phyloP scores from a whole-genome alignment of 2,329 filamentous ascomycete genomes.

The Truncatella angustata region DNA sequence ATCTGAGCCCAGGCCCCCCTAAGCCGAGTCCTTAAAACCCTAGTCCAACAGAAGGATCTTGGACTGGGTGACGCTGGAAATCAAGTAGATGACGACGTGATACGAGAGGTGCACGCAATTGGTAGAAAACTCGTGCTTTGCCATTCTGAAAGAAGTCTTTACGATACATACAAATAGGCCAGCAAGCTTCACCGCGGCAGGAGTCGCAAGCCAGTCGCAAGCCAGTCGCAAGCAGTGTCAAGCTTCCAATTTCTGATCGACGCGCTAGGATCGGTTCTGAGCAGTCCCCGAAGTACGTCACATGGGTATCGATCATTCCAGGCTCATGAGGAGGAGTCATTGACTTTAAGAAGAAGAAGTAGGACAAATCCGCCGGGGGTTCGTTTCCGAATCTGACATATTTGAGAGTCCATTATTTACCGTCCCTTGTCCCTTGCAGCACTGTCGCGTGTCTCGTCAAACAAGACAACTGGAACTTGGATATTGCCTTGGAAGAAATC shows the following conservation, averaged over 20 bases:
- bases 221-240: not conserved
- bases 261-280: constrained; percentile 3
- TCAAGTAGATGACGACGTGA: not conserved
- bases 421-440: not conserved
- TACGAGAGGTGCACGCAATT: too few relatives aligned
- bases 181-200: not conserved
- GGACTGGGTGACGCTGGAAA: not conserved
- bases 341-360: not conserved
- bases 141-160: too few relatives aligned
- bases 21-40: too few relatives aligned
- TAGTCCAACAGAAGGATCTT: too few relatives aligned
- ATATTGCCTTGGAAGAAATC: constrained; percentile 9
- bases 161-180: too few relatives aligned
- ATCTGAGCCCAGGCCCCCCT: too few relatives aligned
- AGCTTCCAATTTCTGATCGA: constrained; percentile 4
- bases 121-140: too few relatives aligned
- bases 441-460: not conserved
- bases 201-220: too few relatives aligned
- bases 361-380: not conserved
- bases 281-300: not conserved
- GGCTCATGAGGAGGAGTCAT: not conserved
- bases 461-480: not conserved
- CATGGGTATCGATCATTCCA: not conserved
- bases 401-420: not conserved
- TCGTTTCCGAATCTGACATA: not conserved